Evolutionary conservation across 1,284 basidiomycete species (phyloP).

Genomic region (Ustilago nuda): DNA sequence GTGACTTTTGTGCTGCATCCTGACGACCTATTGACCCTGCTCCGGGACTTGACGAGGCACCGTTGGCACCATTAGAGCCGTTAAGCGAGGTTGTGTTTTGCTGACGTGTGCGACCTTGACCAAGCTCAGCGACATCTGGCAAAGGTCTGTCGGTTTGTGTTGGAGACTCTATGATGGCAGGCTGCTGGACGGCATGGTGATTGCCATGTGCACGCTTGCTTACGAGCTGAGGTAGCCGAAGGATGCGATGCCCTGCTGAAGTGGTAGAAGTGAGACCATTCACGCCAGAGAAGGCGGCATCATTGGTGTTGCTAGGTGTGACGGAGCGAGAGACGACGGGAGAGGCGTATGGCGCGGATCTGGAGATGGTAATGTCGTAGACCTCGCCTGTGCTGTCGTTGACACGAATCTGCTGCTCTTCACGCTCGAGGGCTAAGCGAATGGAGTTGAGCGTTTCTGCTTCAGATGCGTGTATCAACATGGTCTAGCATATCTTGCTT

Average conservation of each 20-base stretch:
- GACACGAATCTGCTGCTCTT: slow-evolving; percentile 63
- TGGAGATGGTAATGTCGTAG: slow-evolving; percentile 64
- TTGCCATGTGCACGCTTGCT: slow-evolving; percentile 48
- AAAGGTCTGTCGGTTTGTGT: slow-evolving; percentile 7
- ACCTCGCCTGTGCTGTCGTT: slow-evolving; percentile 61
- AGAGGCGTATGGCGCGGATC: slow-evolving; percentile 62
- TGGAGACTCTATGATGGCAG: slow-evolving; percentile 18
- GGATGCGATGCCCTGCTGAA: slow-evolving; percentile 46
- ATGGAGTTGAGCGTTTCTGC: slow-evolving; percentile 59
- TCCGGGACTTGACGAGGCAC: slow-evolving; percentile 1
- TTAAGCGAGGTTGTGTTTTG: slow-evolving; percentile 10
- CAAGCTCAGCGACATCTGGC: slow-evolving; percentile 17
- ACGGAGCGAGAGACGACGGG: slow-evolving; percentile 51
- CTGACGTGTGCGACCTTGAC: slow-evolving; percentile 16
- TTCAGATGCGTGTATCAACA: slow-evolving; percentile 56
- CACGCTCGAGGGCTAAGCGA: slow-evolving; percentile 57
- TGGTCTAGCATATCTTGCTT: slow-evolving; percentile 27
- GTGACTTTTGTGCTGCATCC: slow-evolving; percentile 42
- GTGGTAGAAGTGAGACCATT: slow-evolving; percentile 25
- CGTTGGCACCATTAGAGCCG: background rate
- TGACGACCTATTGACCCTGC: slow-evolving; percentile 17
- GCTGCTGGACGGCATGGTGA: slow-evolving; percentile 19
- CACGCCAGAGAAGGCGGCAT: slow-evolving; percentile 18
- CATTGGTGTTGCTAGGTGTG: slow-evolving; percentile 48
- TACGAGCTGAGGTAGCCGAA: slow-evolving; percentile 59